A percentile compares a stretch with the other conserved stretches of the same genome.
Conservation (phyloP, 2,329 filamentous ascomycete genomes). For the Macrophomina pseudophaseolina region DNA sequence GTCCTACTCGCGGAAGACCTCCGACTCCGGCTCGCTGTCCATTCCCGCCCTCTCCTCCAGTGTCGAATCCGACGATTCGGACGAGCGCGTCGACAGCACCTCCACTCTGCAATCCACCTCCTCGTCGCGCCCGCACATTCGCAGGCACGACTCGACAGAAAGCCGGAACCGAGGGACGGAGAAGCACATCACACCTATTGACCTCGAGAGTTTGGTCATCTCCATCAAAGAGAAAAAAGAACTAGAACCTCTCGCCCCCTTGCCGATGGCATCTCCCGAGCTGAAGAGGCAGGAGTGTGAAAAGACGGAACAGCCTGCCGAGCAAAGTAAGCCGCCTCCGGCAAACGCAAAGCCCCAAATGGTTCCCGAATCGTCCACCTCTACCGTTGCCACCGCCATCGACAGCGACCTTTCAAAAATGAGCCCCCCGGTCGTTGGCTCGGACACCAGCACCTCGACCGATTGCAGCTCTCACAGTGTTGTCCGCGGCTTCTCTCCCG, state of each 20-base stretch:
- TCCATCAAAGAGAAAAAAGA: slow-evolving; percentile 85
- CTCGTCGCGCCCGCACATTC: slow-evolving; percentile 68
- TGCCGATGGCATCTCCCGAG: slow-evolving; percentile 43
- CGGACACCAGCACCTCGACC: slow-evolving; percentile 67
- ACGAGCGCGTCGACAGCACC: slow-evolving; percentile 48
- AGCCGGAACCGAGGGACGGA: slow-evolving; percentile 75
- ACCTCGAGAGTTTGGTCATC: slow-evolving; percentile 91
- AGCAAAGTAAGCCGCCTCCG: slow-evolving; percentile 43
- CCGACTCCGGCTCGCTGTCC: slow-evolving; percentile 32
- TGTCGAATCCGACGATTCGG: slow-evolving; percentile 49
- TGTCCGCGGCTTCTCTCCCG: slow-evolving; percentile 84
- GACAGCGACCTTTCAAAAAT: slow-evolving; percentile 44
- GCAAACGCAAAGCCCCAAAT: slow-evolving; percentile 43
- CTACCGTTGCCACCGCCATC: slow-evolving; percentile 57
- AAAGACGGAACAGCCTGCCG: slow-evolving; percentile 50
- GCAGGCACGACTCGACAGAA: slow-evolving; percentile 71
- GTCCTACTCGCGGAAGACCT: slow-evolving; percentile 38
- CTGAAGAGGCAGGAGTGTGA: slow-evolving; percentile 37
- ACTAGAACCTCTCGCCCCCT: slow-evolving; percentile 62
- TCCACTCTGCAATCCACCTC: slow-evolving; percentile 54
- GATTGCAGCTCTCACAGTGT: slow-evolving; percentile 70
- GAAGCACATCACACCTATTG: slow-evolving; percentile 89
- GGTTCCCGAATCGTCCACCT: slow-evolving; percentile 64
- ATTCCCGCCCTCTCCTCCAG: slow-evolving; percentile 55
- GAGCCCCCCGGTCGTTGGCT: slow-evolving; percentile 52